Evolutionary conservation across 2,329 filamentous ascomycete genomes (phyloP).

Genomic region (Aureobasidium sp.): DNA sequence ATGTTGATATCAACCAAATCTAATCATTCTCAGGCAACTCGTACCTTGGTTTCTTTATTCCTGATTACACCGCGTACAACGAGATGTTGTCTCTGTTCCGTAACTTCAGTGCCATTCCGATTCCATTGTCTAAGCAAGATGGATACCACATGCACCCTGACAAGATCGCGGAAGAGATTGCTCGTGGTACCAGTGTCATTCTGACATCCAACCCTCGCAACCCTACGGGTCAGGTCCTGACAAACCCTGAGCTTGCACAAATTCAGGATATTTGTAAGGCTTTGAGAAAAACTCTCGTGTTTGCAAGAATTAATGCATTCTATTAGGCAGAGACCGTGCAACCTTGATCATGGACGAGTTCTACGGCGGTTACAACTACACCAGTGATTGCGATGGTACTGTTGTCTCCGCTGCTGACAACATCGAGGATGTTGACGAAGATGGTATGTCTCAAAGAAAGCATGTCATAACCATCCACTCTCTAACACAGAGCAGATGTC

Average conservation of each 20-base stretch:
- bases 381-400: conserved; percentile 78
- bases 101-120: conserved; percentile 84
- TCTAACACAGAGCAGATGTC: conserved; percentile 41
- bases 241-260: conserved; percentile 75
- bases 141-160: conserved; percentile 90
- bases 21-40: conserved; percentile 56
- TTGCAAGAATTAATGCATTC: background rate
- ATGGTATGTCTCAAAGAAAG: conserved; percentile 32
- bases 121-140: conserved; percentile 76
- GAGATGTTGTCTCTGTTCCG: conserved; percentile 95
- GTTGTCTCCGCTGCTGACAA: conserved; percentile 88
- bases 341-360: conserved; percentile 96
- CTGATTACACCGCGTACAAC: conserved; percentile 88
- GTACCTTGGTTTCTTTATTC: conserved; percentile 67
- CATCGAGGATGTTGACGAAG: conserved; percentile 79
- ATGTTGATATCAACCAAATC: background rate
- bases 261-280: conserved; percentile 76
- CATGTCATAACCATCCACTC: background rate
- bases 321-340: conserved; percentile 50
- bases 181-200: conserved; percentile 57
- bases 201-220: conserved; percentile 94
- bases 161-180: conserved; percentile 67
- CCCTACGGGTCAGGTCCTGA: conserved; percentile 81
- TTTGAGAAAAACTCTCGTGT: conserved; percentile 37
- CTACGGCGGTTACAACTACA: conserved; percentile 77